These are phyloP conservation scores for Prunella vulgaris DNA, from an alignment of 257 asterid genomes.

Conservation along the genomic window DNA sequence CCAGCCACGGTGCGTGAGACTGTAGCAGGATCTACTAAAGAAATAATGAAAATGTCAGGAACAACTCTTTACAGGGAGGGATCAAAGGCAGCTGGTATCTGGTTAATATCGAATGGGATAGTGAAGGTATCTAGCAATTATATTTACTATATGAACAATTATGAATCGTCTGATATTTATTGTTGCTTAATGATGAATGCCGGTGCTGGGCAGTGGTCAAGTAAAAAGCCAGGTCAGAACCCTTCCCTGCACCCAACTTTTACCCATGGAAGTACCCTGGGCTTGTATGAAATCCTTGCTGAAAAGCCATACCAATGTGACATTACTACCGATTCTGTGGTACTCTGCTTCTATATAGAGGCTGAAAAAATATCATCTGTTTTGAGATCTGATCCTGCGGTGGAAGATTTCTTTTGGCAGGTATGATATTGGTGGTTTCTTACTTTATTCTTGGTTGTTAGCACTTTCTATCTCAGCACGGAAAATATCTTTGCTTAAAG, in stretches of 20 bases:
- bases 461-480: too few relatives aligned
- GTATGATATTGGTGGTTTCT: conserved; percentile 36
- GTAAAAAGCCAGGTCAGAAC: conserved; percentile 37
- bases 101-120: conserved; percentile 86
- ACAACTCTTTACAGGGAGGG: conserved; percentile 76
- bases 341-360: conserved; percentile 69
- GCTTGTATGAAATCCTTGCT: conserved; percentile 89
- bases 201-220: conserved; percentile 63
- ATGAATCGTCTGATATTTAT: conserved; percentile 9
- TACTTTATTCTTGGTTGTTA: too few relatives aligned
- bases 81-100: conserved; percentile 61
- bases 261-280: conserved; percentile 92
- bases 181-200: conserved; percentile 18
- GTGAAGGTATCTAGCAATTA: conserved; percentile 63
- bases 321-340: conserved; percentile 73
- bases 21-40: conserved; percentile 64
- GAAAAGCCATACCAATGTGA: conserved; percentile 83
- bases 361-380: conserved; percentile 64
- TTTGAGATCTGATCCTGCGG: conserved; percentile 64
- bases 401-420: conserved; percentile 98
- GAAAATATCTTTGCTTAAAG: too few relatives aligned
- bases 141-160: background rate
- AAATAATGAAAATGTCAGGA: conserved; percentile 67
- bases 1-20: conserved; percentile 55
- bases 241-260: conserved; percentile 67